Evolutionary conservation across 768 basidiomycete genomes (phyloP).

Genomic region (Coprinopsis sp.): DNA sequence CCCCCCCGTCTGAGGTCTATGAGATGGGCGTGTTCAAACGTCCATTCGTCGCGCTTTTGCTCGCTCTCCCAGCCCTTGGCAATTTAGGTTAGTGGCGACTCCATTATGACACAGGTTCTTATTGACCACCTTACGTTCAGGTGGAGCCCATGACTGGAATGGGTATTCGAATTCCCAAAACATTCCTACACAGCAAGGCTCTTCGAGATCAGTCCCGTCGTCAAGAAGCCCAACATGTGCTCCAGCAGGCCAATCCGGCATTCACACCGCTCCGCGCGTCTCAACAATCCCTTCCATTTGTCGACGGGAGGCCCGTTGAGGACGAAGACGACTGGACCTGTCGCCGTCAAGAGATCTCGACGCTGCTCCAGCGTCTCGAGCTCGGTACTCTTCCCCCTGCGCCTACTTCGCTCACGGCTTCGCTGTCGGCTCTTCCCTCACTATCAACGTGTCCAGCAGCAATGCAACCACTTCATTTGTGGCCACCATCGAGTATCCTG

Average conservation of each 20-base stretch:
- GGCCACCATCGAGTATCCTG: conserved; percentile 36
- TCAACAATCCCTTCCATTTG: conserved; percentile 53
- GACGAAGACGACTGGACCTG: conserved; percentile 48
- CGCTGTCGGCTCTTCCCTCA: conserved; percentile 40
- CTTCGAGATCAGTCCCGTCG: conserved; percentile 15
- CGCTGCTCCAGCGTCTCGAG: conserved; percentile 49
- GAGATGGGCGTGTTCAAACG: conserved; percentile 13
- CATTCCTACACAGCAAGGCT: conserved; percentile 21
- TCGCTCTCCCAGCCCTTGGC: conserved; percentile 22
- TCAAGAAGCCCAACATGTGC: conserved; percentile 10
- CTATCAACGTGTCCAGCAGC: conserved; percentile 36
- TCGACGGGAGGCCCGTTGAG: conserved; percentile 36
- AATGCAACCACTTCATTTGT: conserved; percentile 35
- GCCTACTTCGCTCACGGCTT: conserved; percentile 39
- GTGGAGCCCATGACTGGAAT: conserved; percentile 33
- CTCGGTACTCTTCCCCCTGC: conserved; percentile 46
- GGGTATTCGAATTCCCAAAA: conserved; percentile 33
- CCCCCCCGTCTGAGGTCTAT: background rate
- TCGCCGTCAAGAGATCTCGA: conserved; percentile 42
- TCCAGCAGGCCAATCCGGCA: conserved; percentile 23
- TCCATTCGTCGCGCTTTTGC: conserved; percentile 18
- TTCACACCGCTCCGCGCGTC: conserved; percentile 34
- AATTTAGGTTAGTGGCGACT: conserved; percentile 19
- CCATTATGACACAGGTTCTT: background rate
- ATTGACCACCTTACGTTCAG: conserved; percentile 13